Evolutionary conservation across 495 filamentous ascomycete genomes (phyloP), one percentile per base, ranked within the genome.

Genomic region (Lineolata rhizophorae): DNA sequence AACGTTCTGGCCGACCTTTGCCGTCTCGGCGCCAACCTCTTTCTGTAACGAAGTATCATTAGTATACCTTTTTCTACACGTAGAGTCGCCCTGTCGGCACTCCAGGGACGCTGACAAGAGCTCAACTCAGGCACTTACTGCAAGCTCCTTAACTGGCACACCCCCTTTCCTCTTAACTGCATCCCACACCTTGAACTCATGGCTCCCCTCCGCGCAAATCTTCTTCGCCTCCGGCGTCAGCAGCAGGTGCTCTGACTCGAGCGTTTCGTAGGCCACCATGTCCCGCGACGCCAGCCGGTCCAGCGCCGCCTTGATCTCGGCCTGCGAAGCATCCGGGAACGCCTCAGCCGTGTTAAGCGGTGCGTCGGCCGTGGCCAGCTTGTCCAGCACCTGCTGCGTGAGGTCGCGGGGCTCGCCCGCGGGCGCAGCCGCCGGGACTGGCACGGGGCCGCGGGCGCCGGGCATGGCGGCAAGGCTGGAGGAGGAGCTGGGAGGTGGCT

Each of bases 101-200:
- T 25, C 22, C n/a, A n/a, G n/a, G n/a, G n/a, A n/a, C n/a, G 34
- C 30, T 18, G 35, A 20, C 36, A 42, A 37, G 41, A 45, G 33
- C 47, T 49, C 45, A 40, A 12, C 35, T 33, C 29, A 41, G 31
- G 35, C 32, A 50, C 50, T 9, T 57, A 59, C 56, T 31, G 69
- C 65, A 37, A 93, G 57, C 37, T 94, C 83, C 39, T 66, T 59
- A 36, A 93, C 71, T 46, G 90, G 58, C 20, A 90, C 74, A 35
- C 76, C 75, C 38, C 91, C 50, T 21, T 78, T 73, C 37, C 69
- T 61, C 39, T 70, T 62, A 12, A 94, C 66, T 3, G 78, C 83
- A 37, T 84, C 70, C 54, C 91, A 97, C 30, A 97, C 84, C 43
- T 81, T 82, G 35, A 76, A 85, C 52, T 97, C 87, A 55, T 93